Evolutionary conservation across 129 eudicot genomes (phyloP).

Genomic region (Calendula officinalis): DNA sequence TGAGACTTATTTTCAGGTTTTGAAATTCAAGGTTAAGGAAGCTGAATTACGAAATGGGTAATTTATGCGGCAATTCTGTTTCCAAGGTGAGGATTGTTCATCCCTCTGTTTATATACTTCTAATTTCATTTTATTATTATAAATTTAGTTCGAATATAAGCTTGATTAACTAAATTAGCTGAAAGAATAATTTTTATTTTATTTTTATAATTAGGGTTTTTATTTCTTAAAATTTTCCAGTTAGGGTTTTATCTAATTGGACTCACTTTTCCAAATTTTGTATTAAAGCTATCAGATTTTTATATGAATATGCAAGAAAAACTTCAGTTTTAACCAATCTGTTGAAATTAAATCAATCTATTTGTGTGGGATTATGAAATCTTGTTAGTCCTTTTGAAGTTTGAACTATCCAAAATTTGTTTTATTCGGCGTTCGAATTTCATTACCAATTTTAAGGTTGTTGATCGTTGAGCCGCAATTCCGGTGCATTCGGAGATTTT

Average conservation of each 20-base stretch:
- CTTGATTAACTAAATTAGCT: conserved; percentile 13
- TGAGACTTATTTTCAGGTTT: conserved; percentile 39
- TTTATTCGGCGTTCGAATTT: conserved; percentile 1
- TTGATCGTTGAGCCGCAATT: conserved; percentile 22
- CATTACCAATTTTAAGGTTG: conserved; percentile 14
- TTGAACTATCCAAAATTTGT: conserved; percentile 12
- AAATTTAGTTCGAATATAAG: conserved; percentile 7
- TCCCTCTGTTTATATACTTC: conserved; percentile 11
- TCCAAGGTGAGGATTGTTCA: conserved; percentile 48
- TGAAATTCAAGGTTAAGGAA: conserved; percentile 21
- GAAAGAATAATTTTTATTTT: background rate
- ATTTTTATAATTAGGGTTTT: conserved; percentile 4
- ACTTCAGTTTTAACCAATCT: conserved; percentile 23
- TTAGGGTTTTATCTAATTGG: conserved; percentile 16
- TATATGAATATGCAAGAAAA: background rate
- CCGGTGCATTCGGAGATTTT: background rate
- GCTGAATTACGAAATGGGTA: conserved; percentile 56
- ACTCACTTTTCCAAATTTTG: conserved; percentile 4
- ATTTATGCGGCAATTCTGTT: conserved; percentile 54
- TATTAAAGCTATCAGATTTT: background rate
- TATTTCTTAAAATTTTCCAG: background rate
- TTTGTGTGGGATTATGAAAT: conserved; percentile 13
- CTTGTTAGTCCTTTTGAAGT: conserved; percentile 6
- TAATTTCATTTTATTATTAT: conserved; percentile 3
- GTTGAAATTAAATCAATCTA: conserved; percentile 13